Evolutionary conservation across 805 yeast genomes (phyloP).

Genomic region (Sporopachydermia lactativora): DNA sequence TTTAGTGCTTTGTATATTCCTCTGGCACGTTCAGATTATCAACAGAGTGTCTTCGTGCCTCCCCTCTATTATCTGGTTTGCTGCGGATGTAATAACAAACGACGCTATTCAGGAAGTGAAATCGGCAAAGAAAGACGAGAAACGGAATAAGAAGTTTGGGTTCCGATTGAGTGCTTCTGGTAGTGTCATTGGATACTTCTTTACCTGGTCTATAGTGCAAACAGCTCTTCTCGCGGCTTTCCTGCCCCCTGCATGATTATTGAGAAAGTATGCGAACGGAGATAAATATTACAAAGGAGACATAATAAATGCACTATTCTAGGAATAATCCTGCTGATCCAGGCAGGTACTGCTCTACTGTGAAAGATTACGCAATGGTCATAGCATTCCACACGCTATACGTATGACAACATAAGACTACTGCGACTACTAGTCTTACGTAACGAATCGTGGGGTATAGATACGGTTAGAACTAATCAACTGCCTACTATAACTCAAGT

Average conservation of each 20-base stretch:
- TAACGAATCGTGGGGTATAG: too few relatives aligned
- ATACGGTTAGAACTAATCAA: too few relatives aligned
- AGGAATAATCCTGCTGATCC: too few relatives aligned
- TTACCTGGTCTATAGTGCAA: conserved; percentile 56
- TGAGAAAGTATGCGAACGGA: too few relatives aligned
- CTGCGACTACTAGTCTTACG: too few relatives aligned
- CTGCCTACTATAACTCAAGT: too few relatives aligned
- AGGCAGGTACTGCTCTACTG: too few relatives aligned
- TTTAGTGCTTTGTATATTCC: conserved; percentile 34
- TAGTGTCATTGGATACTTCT: conserved; percentile 31
- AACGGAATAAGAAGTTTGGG: conserved; percentile 5
- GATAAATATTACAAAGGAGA: too few relatives aligned
- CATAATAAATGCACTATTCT: too few relatives aligned
- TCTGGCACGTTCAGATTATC: conserved; percentile 79
- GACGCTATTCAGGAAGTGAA: conserved; percentile 5
- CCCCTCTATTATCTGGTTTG: conserved; percentile 66
- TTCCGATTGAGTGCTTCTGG: conserved; percentile 19
- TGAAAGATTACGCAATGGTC: too few relatives aligned
- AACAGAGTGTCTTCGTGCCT: conserved; percentile 66
- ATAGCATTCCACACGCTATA: too few relatives aligned
- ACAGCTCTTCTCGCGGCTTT: conserved; percentile 66
- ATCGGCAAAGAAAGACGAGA: conserved; percentile 9
- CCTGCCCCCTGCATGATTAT: conserved; percentile 96
- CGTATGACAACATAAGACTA: too few relatives aligned
- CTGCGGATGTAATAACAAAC: conserved; percentile 27